Conservation (phyloP, 2,329 filamentous ascomycete species). For the Rutstroemia sydowiana region DNA sequence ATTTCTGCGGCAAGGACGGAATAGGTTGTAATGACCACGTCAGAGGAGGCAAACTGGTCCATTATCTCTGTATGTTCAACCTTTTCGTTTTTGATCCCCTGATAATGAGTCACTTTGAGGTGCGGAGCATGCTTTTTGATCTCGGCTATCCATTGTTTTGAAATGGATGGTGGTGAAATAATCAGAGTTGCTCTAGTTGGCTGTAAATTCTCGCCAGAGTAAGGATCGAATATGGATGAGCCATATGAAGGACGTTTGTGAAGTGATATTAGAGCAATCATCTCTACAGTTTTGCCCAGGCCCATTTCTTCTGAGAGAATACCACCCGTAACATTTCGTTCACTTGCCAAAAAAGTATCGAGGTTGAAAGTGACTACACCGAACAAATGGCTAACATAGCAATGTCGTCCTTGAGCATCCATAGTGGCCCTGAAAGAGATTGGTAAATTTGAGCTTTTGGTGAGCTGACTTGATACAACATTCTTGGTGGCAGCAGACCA, state of each 20-base stretch:
- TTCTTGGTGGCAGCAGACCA: constrained; percentile 31
- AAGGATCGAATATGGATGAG: constrained; percentile 30
- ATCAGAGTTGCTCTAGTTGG: constrained; percentile 53
- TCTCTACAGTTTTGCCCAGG: constrained; percentile 71
- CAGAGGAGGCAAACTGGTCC: constrained; percentile 40
- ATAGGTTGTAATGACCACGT: constrained; percentile 60
- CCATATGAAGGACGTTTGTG: constrained; percentile 39
- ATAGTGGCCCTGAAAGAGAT: constrained; percentile 36
- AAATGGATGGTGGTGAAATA: constrained; percentile 48
- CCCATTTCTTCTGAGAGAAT: constrained; percentile 74
- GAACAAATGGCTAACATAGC: constrained; percentile 56
- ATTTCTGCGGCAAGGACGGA: constrained; percentile 71
- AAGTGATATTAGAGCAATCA: constrained; percentile 61
- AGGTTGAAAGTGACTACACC: constrained; percentile 49
- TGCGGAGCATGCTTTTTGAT: constrained; percentile 50
- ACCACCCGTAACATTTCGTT: constrained; percentile 39
- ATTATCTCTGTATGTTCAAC: constrained; percentile 32
- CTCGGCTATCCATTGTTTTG: constrained; percentile 54
- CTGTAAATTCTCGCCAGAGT: constrained; percentile 37
- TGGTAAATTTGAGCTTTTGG: constrained; percentile 11
- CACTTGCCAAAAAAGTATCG: constrained; percentile 35
- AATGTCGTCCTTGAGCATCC: constrained; percentile 41
- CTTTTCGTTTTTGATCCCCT: constrained; percentile 37
- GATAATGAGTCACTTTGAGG: constrained; percentile 49
- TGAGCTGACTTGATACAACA: neutral